phyloP scores from a whole-genome alignment of 1,284 basidiomycete species.

The Fomitopsis betulina region DNA sequence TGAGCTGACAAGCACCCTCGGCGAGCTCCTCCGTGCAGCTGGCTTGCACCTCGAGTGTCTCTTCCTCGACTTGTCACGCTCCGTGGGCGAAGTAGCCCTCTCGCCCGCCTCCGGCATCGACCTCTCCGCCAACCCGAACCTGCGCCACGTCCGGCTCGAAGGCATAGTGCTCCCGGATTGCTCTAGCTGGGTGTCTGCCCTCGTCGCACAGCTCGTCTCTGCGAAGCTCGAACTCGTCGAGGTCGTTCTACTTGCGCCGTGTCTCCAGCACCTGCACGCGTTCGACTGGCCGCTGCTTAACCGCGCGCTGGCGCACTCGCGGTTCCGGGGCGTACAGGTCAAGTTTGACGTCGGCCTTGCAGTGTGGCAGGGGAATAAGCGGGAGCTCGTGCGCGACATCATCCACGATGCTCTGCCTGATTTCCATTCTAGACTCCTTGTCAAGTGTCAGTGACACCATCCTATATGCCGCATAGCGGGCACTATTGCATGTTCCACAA shows the following conservation, averaged over 20 bases:
- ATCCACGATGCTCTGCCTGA: conserved; percentile 9
- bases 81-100: background rate
- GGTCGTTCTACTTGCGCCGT: conserved; percentile 14
- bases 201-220: conserved; percentile 10
- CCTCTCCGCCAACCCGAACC: conserved; percentile 9
- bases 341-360: conserved; percentile 15
- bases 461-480: too few species aligned
- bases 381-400: conserved; percentile 6
- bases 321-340: conserved; percentile 8
- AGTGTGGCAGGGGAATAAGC: conserved; percentile 12
- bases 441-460: conserved; percentile 1
- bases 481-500: background rate
- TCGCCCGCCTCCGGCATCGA: conserved; percentile 4
- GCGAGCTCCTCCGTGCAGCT: conserved; percentile 13
- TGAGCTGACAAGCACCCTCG: conserved; percentile 11
- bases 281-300: conserved; percentile 18
- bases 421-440: conserved; percentile 6
- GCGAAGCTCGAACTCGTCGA: conserved; percentile 11
- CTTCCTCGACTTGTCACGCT: conserved; percentile 10
- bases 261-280: conserved; percentile 9
- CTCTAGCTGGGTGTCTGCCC: conserved; percentile 7
- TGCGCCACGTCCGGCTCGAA: conserved; percentile 15
- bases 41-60: conserved; percentile 13
- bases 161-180: conserved; percentile 16
- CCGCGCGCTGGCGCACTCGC: conserved; percentile 6